phyloP scores from a whole-genome alignment of 352 stramenopile genomes.

The Globisporangium barbulae region DNA sequence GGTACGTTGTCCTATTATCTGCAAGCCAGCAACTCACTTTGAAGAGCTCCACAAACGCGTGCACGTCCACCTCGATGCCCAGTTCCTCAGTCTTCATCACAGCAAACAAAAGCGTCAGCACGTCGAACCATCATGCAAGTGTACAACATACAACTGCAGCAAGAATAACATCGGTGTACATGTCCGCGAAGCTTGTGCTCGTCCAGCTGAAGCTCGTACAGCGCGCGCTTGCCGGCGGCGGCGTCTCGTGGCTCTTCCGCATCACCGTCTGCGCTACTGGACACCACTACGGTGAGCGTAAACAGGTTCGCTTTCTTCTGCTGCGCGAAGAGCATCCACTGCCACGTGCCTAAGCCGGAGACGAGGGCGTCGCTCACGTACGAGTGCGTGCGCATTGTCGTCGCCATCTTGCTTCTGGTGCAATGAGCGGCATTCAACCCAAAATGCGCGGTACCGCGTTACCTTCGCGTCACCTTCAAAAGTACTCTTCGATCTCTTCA shows the following conservation, averaged over 20 bases:
- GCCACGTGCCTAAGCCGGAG: slow-evolving; percentile 18
- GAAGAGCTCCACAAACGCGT: slow-evolving; percentile 35
- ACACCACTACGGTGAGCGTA: slow-evolving; percentile 34
- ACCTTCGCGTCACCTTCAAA: neutral
- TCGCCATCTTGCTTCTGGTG: neutral
- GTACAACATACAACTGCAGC: neutral
- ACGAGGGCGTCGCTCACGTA: slow-evolving; percentile 26
- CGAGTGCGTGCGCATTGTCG: slow-evolving; percentile 21
- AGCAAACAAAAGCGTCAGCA: neutral
- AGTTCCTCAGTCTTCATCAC: slow-evolving; percentile 47
- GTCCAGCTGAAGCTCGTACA: slow-evolving; percentile 37
- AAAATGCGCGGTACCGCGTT: neutral
- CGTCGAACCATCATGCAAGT: neutral
- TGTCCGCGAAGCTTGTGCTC: slow-evolving; percentile 4
- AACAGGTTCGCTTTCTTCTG: slow-evolving; percentile 18
- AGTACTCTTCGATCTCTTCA: neutral
- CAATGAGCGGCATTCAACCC: neutral
- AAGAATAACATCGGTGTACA: neutral
- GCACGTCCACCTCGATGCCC: slow-evolving; percentile 40
- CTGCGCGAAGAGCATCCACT: slow-evolving; percentile 50
- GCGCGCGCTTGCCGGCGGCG: neutral
- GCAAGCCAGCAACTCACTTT: slow-evolving; percentile 17
- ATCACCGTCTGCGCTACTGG: neutral
- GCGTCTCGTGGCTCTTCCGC: neutral
- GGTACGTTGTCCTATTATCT: neutral